Base-by-base conservation (phyloP, 345 rosid species). In the Euclidium syriacum region DNA sequence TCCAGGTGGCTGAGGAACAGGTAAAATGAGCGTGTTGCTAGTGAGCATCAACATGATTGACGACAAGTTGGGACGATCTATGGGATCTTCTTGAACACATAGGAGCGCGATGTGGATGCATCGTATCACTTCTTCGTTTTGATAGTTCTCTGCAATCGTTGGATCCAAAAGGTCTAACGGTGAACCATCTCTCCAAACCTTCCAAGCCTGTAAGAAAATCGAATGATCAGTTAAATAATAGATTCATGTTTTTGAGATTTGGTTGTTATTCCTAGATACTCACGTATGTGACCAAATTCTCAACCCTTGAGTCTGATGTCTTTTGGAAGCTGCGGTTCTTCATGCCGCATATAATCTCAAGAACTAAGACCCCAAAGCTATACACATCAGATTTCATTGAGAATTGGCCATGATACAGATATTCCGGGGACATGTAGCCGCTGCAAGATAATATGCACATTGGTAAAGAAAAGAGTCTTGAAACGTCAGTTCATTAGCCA, bases 351-450 rank as follows among this genome's bases (percentile, higher is more conserved):
- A 64, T 50, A 1, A 64, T 69, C 67, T 52, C 73, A 12, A 61
- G 9, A 42, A 36, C 10, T 32, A 69, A 25, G 5, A 69, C 62
- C 17, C 73, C 68, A 3, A 59, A 61, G 35, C 73, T 61, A 53
- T 60, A 69, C 4, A 52, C 67, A 60, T 68, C 67, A 30, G 73
- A 68, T 51, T 68, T 69, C 7, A 43, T 25, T 0, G 67, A 68
- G 32, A 60, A 60, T 2, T 51, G 66, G 9, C 73, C 73, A n/a
- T 53, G 20, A 0, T 36, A n/a, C n/a, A 25, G 67, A 33, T 68
- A 68, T 18, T 68, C 67, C 0, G 73, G 73, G 4, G 73, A 53
- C 67, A 68, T 60, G 61, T 60, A 68, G 24, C 73, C 62, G 26
- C 72, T n/a, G n/a, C n/a, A n/a, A n/a, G n/a, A n/a, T n/a, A n/a